Evolutionary conservation across 169 alveolate genomes (phyloP), one percentile per base, ranked within the genome.

Genomic region (Babesia microti): DNA sequence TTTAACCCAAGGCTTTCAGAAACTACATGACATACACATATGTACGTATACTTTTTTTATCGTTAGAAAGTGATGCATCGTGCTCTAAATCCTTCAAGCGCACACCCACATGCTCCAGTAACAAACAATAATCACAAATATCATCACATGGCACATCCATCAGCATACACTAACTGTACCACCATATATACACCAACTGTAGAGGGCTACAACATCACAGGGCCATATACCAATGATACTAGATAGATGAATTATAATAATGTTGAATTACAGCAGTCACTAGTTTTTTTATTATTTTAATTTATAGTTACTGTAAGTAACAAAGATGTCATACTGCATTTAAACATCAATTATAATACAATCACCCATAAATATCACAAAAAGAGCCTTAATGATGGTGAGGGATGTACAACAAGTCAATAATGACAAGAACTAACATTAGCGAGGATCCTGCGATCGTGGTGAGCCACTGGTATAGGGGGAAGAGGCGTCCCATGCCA

Each of bases 401-500:
- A 9, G 50, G 17, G 18, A 59, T 18, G 18, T 35, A 48, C 6
- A 59, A 47, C 39, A n/a, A n/a, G n/a, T 59, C 53, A 15, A 59
- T 5, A 4, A 59, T 5, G 6, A 50, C 28, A 0, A 63, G 41
- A 18, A 18, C 27, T 21, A 59, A 59, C 6, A 59, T 59, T 21
- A 59, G n/a, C 45, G 22, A 19, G 11, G 12, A 7, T 0, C 72
- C 72, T 6, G 30, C 6, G 6, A 59, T 4, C 28, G 50, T 50
- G 39, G 56, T 33, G 26, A 59, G 15, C 72, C 72, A 59, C 41
- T 59, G 47, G 43, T 27, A 50, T 28, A 59, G 26, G 3, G 72
- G 63, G 12, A 63, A 49, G 19, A 36, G 47, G 7, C 48, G 54
- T 29, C 72, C 47, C 33, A 49, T 47, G 17, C 47, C 50, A 24